Base-by-base conservation (phyloP, 2,329 filamentous ascomycete species). In the Ceratocystis albifundus region DNA sequence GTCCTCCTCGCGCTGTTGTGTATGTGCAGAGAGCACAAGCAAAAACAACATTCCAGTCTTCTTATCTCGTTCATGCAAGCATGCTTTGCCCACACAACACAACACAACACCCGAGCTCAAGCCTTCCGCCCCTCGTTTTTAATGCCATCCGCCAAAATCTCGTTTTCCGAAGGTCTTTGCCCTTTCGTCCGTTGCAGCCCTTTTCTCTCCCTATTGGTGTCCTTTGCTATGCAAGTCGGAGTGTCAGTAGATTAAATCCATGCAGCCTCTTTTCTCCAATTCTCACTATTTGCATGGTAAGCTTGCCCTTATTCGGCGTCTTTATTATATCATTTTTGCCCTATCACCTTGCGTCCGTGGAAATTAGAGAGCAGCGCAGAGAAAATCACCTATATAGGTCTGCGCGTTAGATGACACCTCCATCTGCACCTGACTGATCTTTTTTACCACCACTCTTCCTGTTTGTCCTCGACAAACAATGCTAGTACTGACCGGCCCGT, bases 181-280 rank as follows among this genome's bases (percentile, higher is more conserved):
- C 50, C 50, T 55, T 20, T 48, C 45, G 15, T 48, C 45, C 45
- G 6, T 20, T 48, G 17, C 32, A 36, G 32, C 17, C 1, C 45
- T 48, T 8, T 8, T 20, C 45, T 12, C 44, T 48, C 45, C 45
- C 45, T 20, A 17, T 8, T 20, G 17, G 45, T 20, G 53, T 30
- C 53, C 25, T 57, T 57, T 30, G 53, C n/a, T 62, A 62, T 62
- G 59, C 59, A 62, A 22, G 59, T 46, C 32, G 44, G 59, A 62
- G 44, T 62, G 59, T 62, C 59, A 62, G 44, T 41, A 62, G 44
- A 32, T 46, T 12, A 15, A 36, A 22, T 62, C 6, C 15, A 62
- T 62, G 32, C 20, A 62, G 59, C 59, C 44, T 41, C 59, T 62
- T 62, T 62, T 46, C 44, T 62, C 59, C 10, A 10, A 15, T 62